A percentile compares a stretch with the other conserved stretches of the same genome.
Evolutionary conservation across 225 moss, liverwort and hornwort genomes (phyloP).

Genomic region (Sphagnum contortum): DNA sequence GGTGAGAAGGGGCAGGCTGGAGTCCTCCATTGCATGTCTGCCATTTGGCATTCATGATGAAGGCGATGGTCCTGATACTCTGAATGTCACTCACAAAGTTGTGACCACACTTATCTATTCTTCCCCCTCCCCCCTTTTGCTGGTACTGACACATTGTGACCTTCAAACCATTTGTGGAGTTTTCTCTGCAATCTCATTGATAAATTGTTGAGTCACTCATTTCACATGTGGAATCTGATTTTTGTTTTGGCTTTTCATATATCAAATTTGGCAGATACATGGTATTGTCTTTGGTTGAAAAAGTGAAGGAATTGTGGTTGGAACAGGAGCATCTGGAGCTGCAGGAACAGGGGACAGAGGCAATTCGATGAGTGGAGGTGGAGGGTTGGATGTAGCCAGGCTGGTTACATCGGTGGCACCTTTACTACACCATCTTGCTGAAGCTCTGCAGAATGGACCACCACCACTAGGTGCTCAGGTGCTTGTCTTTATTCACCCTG

Average conservation of each 20-base stretch:
- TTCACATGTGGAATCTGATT: too few species aligned
- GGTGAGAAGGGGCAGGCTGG: slow-evolving; percentile 18
- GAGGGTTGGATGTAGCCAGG: slow-evolving; percentile 35
- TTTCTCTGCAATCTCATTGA: too few species aligned
- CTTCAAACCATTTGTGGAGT: too few species aligned
- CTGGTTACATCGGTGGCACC: slow-evolving; percentile 70
- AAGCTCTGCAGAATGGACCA: slow-evolving; percentile 50
- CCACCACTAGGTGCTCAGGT: slow-evolving; percentile 43
- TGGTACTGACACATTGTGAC: too few species aligned
- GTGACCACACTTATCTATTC: too few species aligned
- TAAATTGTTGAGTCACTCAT: too few species aligned
- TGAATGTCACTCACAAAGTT: too few species aligned
- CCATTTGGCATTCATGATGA: not conserved
- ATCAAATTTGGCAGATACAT: too few species aligned
- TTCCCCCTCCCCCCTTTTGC: too few species aligned
- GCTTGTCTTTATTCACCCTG: slow-evolving; percentile 2
- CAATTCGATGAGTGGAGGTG: slow-evolving; percentile 12
- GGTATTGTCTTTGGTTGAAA: too few species aligned
- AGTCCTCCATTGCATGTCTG: not conserved
- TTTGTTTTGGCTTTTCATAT: too few species aligned
- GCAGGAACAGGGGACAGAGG: slow-evolving; percentile 21
- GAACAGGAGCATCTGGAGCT: slow-evolving; percentile 7
- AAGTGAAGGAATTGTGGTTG: too few species aligned
- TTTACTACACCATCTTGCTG: slow-evolving; percentile 71
- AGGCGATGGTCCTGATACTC: not conserved